A percentile compares a stretch with the other conserved stretches of the same genome.
Evolutionary conservation across 805 yeast genomes (phyloP).

Genomic region (Saturnispora diversa): DNA sequence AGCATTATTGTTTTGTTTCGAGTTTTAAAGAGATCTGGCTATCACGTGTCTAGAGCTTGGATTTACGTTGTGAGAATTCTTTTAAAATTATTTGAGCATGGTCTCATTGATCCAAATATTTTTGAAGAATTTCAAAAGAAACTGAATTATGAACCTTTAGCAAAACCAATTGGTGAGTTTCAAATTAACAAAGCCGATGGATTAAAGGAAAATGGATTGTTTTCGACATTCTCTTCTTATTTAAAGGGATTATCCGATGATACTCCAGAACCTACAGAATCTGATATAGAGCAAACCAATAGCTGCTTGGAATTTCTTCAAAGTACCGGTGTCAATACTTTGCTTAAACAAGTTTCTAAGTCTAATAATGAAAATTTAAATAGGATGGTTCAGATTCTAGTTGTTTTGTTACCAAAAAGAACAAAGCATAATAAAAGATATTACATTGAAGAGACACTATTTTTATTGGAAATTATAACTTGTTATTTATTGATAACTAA

Average conservation of each 20-base stretch:
- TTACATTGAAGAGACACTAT: constrained; percentile 26
- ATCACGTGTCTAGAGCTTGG: constrained; percentile 50
- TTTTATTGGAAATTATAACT: constrained; percentile 27
- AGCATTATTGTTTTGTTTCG: constrained; percentile 81
- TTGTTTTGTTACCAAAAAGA: constrained; percentile 30
- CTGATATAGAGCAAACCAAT: constrained; percentile 79
- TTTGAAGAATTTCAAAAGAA: constrained; percentile 58
- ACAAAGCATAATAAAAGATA: constrained; percentile 24
- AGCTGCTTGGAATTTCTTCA: constrained; percentile 78
- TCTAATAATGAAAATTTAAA: constrained; percentile 31
- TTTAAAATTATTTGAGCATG: constrained; percentile 60
- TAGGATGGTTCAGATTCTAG: constrained; percentile 28
- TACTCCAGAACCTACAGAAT: constrained; percentile 85
- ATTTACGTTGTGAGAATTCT: constrained; percentile 48
- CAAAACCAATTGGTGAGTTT: constrained; percentile 58
- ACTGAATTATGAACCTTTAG: constrained; percentile 44
- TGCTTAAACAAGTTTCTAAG: constrained; percentile 45
- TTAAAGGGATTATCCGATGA: constrained; percentile 82
- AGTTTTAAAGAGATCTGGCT: constrained; percentile 52
- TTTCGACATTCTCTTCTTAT: constrained; percentile 87
- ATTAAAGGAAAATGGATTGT: constrained; percentile 66
- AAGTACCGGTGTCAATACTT: constrained; percentile 51
- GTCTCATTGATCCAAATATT: constrained; percentile 58
- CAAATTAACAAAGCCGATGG: constrained; percentile 56
- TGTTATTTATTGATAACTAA: constrained; percentile 27